These are phyloP conservation scores for Rutstroemia sp. DNA, from an alignment of 2,329 filamentous ascomycete species.

Conservation along the genomic window DNA sequence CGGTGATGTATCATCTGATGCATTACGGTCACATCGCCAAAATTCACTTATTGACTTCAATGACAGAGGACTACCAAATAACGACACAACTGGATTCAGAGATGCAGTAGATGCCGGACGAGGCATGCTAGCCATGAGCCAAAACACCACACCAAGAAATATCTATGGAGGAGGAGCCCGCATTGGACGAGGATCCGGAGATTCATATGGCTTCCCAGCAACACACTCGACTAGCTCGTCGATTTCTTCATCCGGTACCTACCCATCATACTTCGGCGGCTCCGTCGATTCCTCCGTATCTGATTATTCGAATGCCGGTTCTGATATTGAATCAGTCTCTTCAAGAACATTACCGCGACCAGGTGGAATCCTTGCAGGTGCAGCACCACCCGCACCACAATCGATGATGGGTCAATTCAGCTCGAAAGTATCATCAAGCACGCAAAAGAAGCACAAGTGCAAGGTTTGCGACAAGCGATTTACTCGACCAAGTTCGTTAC, in stretches of 20 bases:
- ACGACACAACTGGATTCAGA: constrained; percentile 60
- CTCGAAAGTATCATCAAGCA: constrained; percentile 90
- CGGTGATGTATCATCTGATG: constrained; percentile 19
- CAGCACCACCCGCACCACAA: constrained; percentile 72
- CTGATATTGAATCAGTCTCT: constrained; percentile 73
- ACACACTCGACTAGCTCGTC: constrained; percentile 82
- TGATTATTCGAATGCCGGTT: constrained; percentile 85
- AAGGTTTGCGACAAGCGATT: constrained; percentile 98
- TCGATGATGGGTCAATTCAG: constrained; percentile 99
- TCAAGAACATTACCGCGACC: constrained; percentile 81
- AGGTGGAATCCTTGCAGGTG: constrained; percentile 54
- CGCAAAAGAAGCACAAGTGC: constrained; percentile 99
- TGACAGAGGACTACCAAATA: constrained; percentile 48
- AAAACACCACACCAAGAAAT: constrained; percentile 87
- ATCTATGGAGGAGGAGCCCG: constrained; percentile 67
- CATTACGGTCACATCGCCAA: constrained; percentile 39
- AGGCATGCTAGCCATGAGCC: constrained; percentile 92
- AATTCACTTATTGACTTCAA: constrained; percentile 58
- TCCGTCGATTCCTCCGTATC: constrained; percentile 80
- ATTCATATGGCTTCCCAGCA: constrained; percentile 87
- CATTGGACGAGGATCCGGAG: constrained; percentile 61
- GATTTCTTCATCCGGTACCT: constrained; percentile 76
- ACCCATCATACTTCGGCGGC: constrained; percentile 76
- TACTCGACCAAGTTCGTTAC: constrained; percentile 85
- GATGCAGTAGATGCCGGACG: constrained; percentile 90